Percentiles rank a stretch among this genome's conserved stretches.
phyloP scores from a whole-genome alignment of 2,329 filamentous ascomycete species.

The Talaromyces sp. region DNA sequence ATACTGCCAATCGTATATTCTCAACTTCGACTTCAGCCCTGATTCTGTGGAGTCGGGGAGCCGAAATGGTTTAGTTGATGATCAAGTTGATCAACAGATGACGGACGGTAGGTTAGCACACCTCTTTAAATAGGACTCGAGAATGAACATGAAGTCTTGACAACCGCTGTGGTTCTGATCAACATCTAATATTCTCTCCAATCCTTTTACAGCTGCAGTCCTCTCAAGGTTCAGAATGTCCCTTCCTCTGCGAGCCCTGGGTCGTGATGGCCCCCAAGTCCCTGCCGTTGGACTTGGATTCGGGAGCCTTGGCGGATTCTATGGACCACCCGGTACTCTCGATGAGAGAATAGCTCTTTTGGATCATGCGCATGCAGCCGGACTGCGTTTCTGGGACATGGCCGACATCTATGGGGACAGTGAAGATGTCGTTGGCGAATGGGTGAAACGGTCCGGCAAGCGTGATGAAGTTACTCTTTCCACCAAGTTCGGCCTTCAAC shows the following conservation, averaged over 20 bases:
- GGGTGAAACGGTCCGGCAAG: constrained; percentile 18
- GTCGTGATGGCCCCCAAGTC: constrained; percentile 26
- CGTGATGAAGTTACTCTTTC: constrained; percentile 20
- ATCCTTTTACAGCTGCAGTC: neutral
- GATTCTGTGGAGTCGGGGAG: neutral
- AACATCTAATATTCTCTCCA: neutral
- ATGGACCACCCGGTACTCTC: constrained; percentile 42
- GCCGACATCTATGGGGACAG: constrained; percentile 20
- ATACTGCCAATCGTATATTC: neutral
- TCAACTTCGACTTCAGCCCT: neutral
- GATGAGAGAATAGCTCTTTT: constrained; percentile 42
- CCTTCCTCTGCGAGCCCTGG: constrained; percentile 11
- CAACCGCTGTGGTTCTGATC: neutral
- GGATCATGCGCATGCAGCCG: constrained; percentile 19
- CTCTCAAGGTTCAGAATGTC: neutral
- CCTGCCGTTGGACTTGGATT: constrained; percentile 20
- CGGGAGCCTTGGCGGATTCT: constrained; percentile 33
- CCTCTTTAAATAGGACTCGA: neutral
- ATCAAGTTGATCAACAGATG: too few relatives aligned
- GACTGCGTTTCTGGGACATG: constrained; percentile 20
- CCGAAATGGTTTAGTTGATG: neutral
- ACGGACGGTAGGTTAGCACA: neutral
- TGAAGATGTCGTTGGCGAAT: constrained; percentile 26
- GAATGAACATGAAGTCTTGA: neutral
- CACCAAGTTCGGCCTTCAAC: constrained; percentile 17